phyloP scores from a whole-genome alignment of 495 filamentous ascomycete species.

The Hypoxylon subgilvum region DNA sequence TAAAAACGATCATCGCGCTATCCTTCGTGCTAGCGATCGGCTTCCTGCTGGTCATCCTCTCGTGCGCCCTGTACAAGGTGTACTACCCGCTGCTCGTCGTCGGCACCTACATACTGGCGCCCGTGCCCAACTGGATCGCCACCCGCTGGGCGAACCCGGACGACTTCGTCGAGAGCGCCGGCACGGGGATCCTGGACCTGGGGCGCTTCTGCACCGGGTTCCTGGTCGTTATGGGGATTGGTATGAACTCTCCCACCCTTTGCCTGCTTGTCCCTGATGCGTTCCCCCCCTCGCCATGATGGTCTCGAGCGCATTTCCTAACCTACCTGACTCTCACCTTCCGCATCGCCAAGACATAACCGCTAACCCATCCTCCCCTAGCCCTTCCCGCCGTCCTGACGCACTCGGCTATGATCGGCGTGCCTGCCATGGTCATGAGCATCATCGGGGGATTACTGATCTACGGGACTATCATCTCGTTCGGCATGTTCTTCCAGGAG shows the following conservation, averaged over 20 bases:
- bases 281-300: not conserved
- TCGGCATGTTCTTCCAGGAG: slow-evolving; percentile 97
- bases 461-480: slow-evolving; percentile 97
- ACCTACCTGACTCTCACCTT: too few species aligned
- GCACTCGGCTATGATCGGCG: slow-evolving; percentile 77
- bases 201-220: slow-evolving; percentile 95
- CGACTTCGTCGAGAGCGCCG: slow-evolving; percentile 89
- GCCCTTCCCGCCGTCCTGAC: slow-evolving; percentile 91
- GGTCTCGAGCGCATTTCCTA: slow-evolving; percentile 2
- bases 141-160: slow-evolving; percentile 86
- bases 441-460: slow-evolving; percentile 91
- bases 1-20: slow-evolving; percentile 98
- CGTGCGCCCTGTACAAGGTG: slow-evolving; percentile 88
- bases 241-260: too few species aligned
- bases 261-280: not conserved
- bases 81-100: slow-evolving; percentile 95
- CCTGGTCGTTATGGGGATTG: slow-evolving; percentile 96
- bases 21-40: slow-evolving; percentile 99
- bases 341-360: slow-evolving; percentile 29
- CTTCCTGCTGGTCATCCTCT: slow-evolving; percentile 98
- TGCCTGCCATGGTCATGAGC: slow-evolving; percentile 94
- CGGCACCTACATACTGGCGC: slow-evolving; percentile 91
- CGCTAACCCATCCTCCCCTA: slow-evolving; percentile 43
- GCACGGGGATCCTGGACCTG: slow-evolving; percentile 83
- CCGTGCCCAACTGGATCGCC: slow-evolving; percentile 95